A percentile compares a stretch with the other conserved stretches of the same genome.
phyloP scores from a whole-genome alignment of 1,139 yeast genomes.

The Sporopachydermia cereana region DNA sequence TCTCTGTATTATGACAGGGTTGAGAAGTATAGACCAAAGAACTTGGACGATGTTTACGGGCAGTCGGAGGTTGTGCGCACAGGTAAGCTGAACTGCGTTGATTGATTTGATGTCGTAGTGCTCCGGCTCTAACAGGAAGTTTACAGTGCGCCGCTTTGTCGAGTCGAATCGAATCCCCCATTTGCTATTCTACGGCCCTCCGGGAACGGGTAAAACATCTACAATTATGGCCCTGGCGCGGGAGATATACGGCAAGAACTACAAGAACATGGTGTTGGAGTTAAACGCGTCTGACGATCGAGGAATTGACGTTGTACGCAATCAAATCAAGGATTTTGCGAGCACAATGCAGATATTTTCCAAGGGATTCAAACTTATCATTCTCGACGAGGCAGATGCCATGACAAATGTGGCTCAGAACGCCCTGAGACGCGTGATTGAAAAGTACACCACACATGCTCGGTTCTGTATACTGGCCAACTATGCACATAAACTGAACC shows the following conservation, averaged over 20 bases:
- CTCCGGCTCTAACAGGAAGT: too few species aligned
- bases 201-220: slow-evolving; percentile 96
- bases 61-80: slow-evolving; percentile 78
- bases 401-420: slow-evolving; percentile 97
- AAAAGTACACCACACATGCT: slow-evolving; percentile 88
- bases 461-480: slow-evolving; percentile 94
- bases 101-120: slow-evolving; percentile 4
- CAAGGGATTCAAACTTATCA: slow-evolving; percentile 74
- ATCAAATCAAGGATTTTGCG: slow-evolving; percentile 76
- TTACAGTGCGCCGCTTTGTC: slow-evolving; percentile 64
- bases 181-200: slow-evolving; percentile 88
- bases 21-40: slow-evolving; percentile 86
- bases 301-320: slow-evolving; percentile 78
- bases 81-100: slow-evolving; percentile 13
- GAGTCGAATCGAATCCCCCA: slow-evolving; percentile 81
- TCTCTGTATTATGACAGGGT: slow-evolving; percentile 64
- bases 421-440: slow-evolving; percentile 84
- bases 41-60: slow-evolving; percentile 81
- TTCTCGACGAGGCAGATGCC: slow-evolving; percentile 96
- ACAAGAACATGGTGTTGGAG: slow-evolving; percentile 82
- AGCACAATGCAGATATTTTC: slow-evolving; percentile 84
- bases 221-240: slow-evolving; percentile 84
- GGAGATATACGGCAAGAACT: slow-evolving; percentile 81
- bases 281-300: slow-evolving; percentile 81
- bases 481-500: slow-evolving; percentile 89